phyloP scores from a whole-genome alignment of 495 filamentous ascomycete genomes.

The Rhypophila decipiens region DNA sequence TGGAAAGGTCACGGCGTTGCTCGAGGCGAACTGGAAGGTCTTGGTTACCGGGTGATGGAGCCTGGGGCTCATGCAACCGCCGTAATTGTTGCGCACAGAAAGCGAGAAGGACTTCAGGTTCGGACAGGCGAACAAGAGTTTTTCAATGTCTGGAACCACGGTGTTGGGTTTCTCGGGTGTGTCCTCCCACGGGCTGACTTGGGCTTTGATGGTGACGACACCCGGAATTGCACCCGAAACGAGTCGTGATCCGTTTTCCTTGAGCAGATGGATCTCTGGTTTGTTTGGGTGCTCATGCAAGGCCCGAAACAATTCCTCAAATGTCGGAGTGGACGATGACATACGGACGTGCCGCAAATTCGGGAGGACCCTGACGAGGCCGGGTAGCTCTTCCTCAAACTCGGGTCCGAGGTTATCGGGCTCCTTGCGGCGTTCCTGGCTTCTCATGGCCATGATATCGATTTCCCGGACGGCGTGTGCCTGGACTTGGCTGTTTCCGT shows the following conservation, averaged over 20 bases:
- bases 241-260: neutral
- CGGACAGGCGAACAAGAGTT: conserved; percentile 2
- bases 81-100: neutral
- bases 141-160: neutral
- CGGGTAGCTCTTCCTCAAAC: neutral
- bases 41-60: neutral
- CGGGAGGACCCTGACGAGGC: neutral
- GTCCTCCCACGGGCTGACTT: neutral
- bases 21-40: conserved; percentile 2
- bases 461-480: neutral
- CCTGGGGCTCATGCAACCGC: conserved; percentile 3
- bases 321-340: neutral
- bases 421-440: no score
- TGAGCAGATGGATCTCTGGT: conserved; percentile 3
- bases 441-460: neutral
- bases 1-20: neutral
- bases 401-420: neutral
- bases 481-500: conserved; percentile 1
- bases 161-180: conserved; percentile 3
- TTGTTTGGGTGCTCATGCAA: conserved; percentile 3
- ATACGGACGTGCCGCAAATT: neutral
- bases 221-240: conserved; percentile 1
- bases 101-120: conserved; percentile 1
- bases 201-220: conserved; percentile 1
- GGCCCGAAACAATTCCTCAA: conserved; percentile 1